Evolutionary conservation across 257 asterid species (phyloP).

Genomic region (Apocynum venetum): DNA sequence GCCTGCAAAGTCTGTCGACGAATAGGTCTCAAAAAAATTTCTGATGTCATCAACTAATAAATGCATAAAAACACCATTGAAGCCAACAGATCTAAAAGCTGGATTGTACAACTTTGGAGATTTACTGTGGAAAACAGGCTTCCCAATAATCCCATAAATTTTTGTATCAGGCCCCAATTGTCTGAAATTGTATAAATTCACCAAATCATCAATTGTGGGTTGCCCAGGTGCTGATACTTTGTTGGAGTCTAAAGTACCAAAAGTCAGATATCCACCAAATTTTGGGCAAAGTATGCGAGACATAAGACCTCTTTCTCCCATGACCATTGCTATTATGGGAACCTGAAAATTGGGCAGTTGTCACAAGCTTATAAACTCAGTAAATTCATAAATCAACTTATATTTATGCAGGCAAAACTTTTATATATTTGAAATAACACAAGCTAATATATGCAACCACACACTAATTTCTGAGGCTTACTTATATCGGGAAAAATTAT

Average conservation of each 20-base stretch:
- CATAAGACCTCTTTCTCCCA: slow-evolving; percentile 96
- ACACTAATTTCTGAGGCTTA: not conserved
- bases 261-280: slow-evolving; percentile 95
- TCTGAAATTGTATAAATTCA: slow-evolving; percentile 75
- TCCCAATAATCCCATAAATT: slow-evolving; percentile 83
- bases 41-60: slow-evolving; percentile 78
- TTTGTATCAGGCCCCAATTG: slow-evolving; percentile 75
- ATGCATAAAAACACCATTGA: slow-evolving; percentile 72
- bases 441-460: too few relatives aligned
- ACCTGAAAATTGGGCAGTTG: slow-evolving; percentile 37
- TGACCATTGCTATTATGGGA: slow-evolving; percentile 93
- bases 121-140: slow-evolving; percentile 96
- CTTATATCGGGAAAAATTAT: not conserved
- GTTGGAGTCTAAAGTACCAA: slow-evolving; percentile 78
- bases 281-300: slow-evolving; percentile 89
- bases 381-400: not conserved
- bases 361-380: not conserved
- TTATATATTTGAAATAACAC: too few relatives aligned
- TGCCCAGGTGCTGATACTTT: slow-evolving; percentile 98
- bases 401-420: too few relatives aligned
- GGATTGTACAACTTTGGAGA: slow-evolving; percentile 76
- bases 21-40: slow-evolving; percentile 62
- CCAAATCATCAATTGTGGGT: slow-evolving; percentile 80
- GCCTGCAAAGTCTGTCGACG: slow-evolving; percentile 80
- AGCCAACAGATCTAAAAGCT: slow-evolving; percentile 69